A percentile compares a stretch with the other conserved stretches of the same genome.
phyloP scores from a whole-genome alignment of 768 basidiomycete genomes.

The Phaeotremella skinneri region DNA sequence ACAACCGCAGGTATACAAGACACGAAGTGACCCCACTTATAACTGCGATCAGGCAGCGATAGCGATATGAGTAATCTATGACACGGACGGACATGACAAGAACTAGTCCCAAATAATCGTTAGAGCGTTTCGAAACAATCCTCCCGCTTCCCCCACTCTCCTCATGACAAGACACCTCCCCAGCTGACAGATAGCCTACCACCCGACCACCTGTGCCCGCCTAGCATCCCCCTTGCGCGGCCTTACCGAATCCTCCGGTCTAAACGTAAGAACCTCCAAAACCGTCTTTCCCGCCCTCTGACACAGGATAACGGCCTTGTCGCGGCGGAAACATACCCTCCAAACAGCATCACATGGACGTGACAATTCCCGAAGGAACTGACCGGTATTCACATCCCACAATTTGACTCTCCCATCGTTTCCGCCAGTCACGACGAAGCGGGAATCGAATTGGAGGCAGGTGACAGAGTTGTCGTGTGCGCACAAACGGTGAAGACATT shows the following conservation, averaged over 20 bases:
- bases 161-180: not conserved
- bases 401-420: conserved; percentile 73
- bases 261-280: conserved; percentile 73
- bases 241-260: conserved; percentile 30
- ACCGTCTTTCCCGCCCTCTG: conserved; percentile 76
- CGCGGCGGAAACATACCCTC: conserved; percentile 73
- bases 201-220: not conserved
- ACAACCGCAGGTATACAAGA: no score
- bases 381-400: conserved; percentile 59
- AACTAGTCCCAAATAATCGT: no score
- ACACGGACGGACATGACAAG: no score
- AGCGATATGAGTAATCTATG: no score
- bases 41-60: no score
- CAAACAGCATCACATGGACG: conserved; percentile 69
- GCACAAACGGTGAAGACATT: conserved; percentile 61
- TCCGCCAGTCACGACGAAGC: conserved; percentile 71
- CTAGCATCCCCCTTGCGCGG: conserved; percentile 17
- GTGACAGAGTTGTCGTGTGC: conserved; percentile 88
- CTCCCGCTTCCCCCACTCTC: not conserved
- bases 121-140: no score
- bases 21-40: no score
- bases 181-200: not conserved
- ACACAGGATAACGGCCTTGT: conserved; percentile 76
- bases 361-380: conserved; percentile 71
- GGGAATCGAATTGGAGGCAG: conserved; percentile 77